A percentile compares a stretch with the other conserved stretches of the same genome.
phyloP scores from a whole-genome alignment of 139 green algal species.

The Chlorella sp. region DNA sequence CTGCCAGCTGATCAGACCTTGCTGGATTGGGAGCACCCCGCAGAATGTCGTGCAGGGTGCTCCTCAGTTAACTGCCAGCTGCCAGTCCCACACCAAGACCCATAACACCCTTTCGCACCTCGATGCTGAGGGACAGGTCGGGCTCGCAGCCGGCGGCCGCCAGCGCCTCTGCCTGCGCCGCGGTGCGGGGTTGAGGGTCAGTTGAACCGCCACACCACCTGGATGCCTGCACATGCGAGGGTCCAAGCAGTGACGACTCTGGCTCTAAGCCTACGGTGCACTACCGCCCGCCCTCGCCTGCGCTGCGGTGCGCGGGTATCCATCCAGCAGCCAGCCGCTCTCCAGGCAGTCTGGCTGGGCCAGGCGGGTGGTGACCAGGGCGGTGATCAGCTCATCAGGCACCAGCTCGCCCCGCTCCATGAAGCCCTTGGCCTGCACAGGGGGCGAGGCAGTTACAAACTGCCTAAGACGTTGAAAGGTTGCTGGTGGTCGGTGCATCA shows the following conservation, averaged over 20 bases:
- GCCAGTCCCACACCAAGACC: no score
- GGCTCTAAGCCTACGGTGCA: no score
- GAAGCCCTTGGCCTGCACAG: conserved; percentile 86
- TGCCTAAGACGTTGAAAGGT: no score
- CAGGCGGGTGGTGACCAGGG: conserved; percentile 88
- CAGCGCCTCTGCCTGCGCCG: conserved; percentile 92
- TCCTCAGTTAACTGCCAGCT: neutral
- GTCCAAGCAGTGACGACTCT: no score
- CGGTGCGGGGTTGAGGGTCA: conserved; percentile 25
- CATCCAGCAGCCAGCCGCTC: conserved; percentile 96
- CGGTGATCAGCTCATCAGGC: conserved; percentile 89
- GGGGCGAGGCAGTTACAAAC: no score
- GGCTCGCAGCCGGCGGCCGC: conserved; percentile 87
- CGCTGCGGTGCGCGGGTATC: no score
- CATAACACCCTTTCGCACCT: conserved; percentile 62
- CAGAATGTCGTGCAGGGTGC: neutral
- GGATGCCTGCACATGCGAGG: no score
- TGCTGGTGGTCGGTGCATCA: no score
- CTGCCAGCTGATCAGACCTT: no score
- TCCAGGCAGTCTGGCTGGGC: conserved; percentile 48
- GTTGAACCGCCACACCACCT: no score
- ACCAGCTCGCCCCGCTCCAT: conserved; percentile 96
- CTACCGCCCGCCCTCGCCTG: no score
- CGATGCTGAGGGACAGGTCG: conserved; percentile 94
- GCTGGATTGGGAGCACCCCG: neutral